Conservation (phyloP, 73 alveolate species). For the Halteria grandinella region DNA sequence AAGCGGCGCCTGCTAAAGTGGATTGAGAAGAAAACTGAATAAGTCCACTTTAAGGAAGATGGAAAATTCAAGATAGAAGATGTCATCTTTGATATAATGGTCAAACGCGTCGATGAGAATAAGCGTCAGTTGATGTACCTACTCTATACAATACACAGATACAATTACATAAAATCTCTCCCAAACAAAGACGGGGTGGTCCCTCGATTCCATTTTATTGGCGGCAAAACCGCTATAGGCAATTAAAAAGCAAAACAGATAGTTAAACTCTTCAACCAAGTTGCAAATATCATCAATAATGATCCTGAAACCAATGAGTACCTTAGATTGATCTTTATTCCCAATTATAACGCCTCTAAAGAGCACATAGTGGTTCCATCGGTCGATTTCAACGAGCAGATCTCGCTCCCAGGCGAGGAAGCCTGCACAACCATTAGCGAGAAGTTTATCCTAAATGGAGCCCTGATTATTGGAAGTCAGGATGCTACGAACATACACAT, state of each 20-base stretch:
- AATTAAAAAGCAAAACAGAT: background rate
- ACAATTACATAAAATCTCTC: background rate
- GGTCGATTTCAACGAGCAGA: conserved; percentile 32
- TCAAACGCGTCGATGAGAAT: conserved; percentile 24
- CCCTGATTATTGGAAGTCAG: conserved; percentile 23
- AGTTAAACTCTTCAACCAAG: conserved; percentile 25
- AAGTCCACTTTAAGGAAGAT: conserved; percentile 1
- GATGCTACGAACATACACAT: conserved; percentile 38
- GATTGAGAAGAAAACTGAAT: conserved; percentile 20
- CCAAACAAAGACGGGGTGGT: conserved; percentile 18
- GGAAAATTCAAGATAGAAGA: conserved; percentile 24
- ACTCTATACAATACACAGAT: conserved; percentile 8
- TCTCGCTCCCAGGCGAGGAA: conserved; percentile 41
- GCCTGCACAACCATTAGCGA: conserved; percentile 36
- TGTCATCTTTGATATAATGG: conserved; percentile 16
- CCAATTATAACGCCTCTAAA: conserved; percentile 46
- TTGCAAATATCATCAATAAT: conserved; percentile 9
- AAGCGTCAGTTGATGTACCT: conserved; percentile 40
- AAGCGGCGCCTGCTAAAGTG: conserved; percentile 33
- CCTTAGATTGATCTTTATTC: conserved; percentile 28
- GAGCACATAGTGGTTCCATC: conserved; percentile 43
- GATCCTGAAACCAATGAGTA: conserved; percentile 26
- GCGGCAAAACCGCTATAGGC: conserved; percentile 45
- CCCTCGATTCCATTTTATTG: conserved; percentile 20
- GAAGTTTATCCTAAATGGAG: conserved; percentile 45